Base-by-base conservation (phyloP, 805 yeast species). In the Candida michaelii region DNA sequence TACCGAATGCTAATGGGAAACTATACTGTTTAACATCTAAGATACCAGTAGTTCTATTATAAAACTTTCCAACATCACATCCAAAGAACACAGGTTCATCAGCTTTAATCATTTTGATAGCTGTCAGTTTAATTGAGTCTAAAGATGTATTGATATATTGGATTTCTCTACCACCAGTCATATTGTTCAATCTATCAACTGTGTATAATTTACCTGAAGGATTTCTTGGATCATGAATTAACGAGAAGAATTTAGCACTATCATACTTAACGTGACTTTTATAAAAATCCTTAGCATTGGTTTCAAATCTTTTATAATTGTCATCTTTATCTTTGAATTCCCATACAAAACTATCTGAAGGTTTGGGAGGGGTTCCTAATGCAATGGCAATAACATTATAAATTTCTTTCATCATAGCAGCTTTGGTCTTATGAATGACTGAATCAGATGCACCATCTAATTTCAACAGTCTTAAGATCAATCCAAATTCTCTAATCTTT, bases 21-120 rank as follows among this genome's bases (percentile, higher is more conserved):
- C 84, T 82, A 79, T 81, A 88, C 15, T 84, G 73, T 30, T 76
- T 74, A 15, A 79, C 64, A 58, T 87, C 95, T 76, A 89, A 82
- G 36, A 86, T 62, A 42, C 96, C 96, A 6, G 79, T 60, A 18
- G 60, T 62, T 43, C 72, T 73, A 60, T 82, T 79, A 75, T 74
- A 76, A 64, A 72, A 88, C 59, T 84, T 82, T 17, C 91, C 93
- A n/a, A 90, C 87, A 61, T 88, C 95, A 13, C 90, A 82, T 10
- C 96, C 96, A 57, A 88, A 89, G 69, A 88, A 89, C 5, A 89
- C 87, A 0, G 95, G 84, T 66, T 84, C 84, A 63, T 85, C 82
- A 47, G 70, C 72, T 65, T 83, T 76, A 56, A 88, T 75, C 65
- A 88, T 79, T 54, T 77, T 74, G 29, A 86, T 78, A 21, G 87